phyloP scores from a whole-genome alignment of 202 grass and related monocot species.

The Carex sylvatica region DNA sequence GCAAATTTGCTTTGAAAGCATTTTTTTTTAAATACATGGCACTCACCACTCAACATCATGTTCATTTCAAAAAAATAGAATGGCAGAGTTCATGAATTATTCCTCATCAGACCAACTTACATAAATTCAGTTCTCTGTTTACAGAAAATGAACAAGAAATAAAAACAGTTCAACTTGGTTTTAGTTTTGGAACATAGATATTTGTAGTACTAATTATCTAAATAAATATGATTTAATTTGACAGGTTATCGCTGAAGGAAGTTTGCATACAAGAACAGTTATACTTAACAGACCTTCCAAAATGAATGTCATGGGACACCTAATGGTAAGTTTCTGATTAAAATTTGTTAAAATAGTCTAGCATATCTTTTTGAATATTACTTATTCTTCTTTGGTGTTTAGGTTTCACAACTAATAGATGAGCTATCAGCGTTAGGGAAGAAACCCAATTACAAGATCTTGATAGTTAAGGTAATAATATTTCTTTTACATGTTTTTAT shows the following conservation, averaged over 20 bases:
- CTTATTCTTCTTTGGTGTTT: not conserved
- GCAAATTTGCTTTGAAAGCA: too few species aligned
- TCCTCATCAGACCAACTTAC: not conserved
- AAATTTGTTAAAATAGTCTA: not conserved
- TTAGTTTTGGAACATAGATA: too few species aligned
- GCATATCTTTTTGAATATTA: not conserved
- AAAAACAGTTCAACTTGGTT: too few species aligned
- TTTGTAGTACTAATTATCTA: too few species aligned
- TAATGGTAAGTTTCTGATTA: not conserved
- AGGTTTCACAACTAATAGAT: not conserved
- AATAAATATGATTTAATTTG: not conserved
- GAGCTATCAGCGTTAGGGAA: not conserved
- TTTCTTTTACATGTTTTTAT: too few species aligned
- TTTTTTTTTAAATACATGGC: too few species aligned
- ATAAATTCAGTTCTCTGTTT: not conserved
- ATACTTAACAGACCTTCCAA: slow-evolving; percentile 10
- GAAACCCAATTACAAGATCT: not conserved
- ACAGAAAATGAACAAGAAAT: not conserved
- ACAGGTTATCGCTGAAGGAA: not conserved
- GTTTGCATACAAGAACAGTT: not conserved
- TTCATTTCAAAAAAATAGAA: too few species aligned
- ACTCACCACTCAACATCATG: too few species aligned
- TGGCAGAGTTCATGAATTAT: not conserved
- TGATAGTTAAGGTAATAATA: not conserved
- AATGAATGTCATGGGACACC: not conserved